Evolutionary conservation across 371 early-diverging fungal genomes (phyloP), one percentile per base, ranked within the genome.

Genomic region (Saksenaea oblongispora): DNA sequence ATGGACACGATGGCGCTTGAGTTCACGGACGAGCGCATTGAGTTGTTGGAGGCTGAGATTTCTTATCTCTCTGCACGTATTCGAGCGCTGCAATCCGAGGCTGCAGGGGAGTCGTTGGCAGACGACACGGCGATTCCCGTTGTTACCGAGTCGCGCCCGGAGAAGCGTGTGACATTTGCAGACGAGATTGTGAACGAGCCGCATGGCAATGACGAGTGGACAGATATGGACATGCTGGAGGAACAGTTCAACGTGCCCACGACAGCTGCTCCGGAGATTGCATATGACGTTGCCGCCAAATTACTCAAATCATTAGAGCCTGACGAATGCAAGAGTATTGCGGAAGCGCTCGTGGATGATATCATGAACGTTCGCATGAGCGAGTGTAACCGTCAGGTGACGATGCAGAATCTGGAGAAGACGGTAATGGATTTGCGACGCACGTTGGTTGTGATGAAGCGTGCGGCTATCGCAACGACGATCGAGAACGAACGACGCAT

Each of bases 21-120:
- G 24, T 87, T 92, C 63, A 89, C 90, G 73, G 92, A 93, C 63
- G 94, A 94, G 47, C 89, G 93, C 5, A 83, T 96, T 35, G 89
- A 89, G 39, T 82, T 91, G 60, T 88, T 95, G 26, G 93, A 92
- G 53, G 88, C 93, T 11, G 95, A 95, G 67, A 86, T 95, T 24
- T 79, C 89, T 7, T 92, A 89, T 69, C 70, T 91, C 26, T 85
- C 89, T 28, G 88, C 90, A 39, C 83, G 89, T 41, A 86, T 93
- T 47, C 82, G 85, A 17, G 87, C 88, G 14, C 69, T 90, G 15
- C 90, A 92, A 69, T 86, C 88, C 7, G 91, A 91, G 61, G 86
- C 90, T 8, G 87, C 88, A 14, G 85, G 78, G 15, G 80, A 80
- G 36, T 65, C 71, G 66, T 81, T 37, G 34, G 60, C 86, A 61